Evolutionary conservation across 345 rosid genomes (phyloP).

Genomic region (Salix viminalis): DNA sequence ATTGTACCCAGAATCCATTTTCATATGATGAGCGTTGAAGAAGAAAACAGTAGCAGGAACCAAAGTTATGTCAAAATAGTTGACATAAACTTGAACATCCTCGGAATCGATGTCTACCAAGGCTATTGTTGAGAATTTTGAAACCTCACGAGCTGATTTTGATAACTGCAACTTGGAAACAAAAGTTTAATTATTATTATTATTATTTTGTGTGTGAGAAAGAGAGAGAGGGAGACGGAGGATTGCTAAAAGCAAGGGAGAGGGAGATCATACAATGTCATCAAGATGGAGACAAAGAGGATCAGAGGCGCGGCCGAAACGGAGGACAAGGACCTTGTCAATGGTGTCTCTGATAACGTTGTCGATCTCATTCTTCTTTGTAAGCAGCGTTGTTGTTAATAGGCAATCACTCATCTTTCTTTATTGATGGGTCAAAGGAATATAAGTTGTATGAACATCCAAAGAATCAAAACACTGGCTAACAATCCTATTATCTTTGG

Average conservation of each 20-base stretch:
- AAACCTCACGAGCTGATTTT: slow-evolving; percentile 69
- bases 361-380: slow-evolving; percentile 75
- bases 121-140: slow-evolving; percentile 60
- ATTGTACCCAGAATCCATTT: slow-evolving; percentile 82
- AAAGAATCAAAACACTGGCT: too few relatives aligned
- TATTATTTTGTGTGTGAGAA: too few relatives aligned
- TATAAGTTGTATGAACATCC: too few relatives aligned
- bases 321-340: slow-evolving; percentile 85
- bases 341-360: slow-evolving; percentile 62
- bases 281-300: slow-evolving; percentile 67
- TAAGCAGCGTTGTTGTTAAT: slow-evolving; percentile 33
- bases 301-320: slow-evolving; percentile 72
- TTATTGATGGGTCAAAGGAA: neutral
- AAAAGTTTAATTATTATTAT: too few relatives aligned
- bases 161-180: slow-evolving; percentile 39
- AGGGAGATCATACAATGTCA: slow-evolving; percentile 37
- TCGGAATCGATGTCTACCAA: slow-evolving; percentile 67
- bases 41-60: slow-evolving; percentile 79
- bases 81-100: slow-evolving; percentile 73
- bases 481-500: too few relatives aligned
- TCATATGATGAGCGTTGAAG: slow-evolving; percentile 94
- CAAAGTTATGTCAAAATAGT: slow-evolving; percentile 72
- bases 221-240: neutral
- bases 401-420: slow-evolving; percentile 46
- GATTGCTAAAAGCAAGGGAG: neutral